Evolutionary conservation across 768 basidiomycete species (phyloP).

Genomic region (Arthromyces matolae): DNA sequence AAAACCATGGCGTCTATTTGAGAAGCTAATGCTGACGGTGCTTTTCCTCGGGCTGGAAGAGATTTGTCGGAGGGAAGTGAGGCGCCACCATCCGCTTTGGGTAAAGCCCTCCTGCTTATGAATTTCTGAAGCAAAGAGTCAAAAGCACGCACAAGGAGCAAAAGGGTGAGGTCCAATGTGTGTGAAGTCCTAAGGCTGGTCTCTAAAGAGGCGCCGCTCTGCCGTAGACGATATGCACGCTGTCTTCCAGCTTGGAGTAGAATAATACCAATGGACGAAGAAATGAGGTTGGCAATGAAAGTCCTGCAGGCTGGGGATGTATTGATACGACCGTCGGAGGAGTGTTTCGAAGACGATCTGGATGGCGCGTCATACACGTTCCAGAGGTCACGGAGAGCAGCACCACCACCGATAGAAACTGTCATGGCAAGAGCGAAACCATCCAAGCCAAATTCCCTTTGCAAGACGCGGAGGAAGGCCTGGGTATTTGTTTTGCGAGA

Average conservation of each 20-base stretch:
- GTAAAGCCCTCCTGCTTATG: conserved; percentile 32
- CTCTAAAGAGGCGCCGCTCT: conserved; percentile 1
- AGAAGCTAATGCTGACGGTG: conserved; percentile 31
- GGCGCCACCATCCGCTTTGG: conserved; percentile 8
- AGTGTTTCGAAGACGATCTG: not conserved
- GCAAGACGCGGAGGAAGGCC: conserved; percentile 38
- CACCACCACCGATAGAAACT: conserved; percentile 61
- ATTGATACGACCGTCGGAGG: conserved; percentile 15
- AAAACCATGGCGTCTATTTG: conserved; percentile 68
- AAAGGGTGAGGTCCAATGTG: conserved; percentile 65
- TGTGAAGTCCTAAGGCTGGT: conserved; percentile 35
- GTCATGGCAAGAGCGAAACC: conserved; percentile 73
- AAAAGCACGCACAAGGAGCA: conserved; percentile 66
- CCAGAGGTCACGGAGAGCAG: conserved; percentile 48
- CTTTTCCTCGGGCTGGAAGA: conserved; percentile 24
- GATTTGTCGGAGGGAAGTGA: not conserved
- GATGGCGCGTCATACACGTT: conserved; percentile 2
- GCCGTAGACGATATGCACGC: conserved; percentile 27
- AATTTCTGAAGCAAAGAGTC: conserved; percentile 56
- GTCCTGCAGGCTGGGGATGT: conserved; percentile 44
- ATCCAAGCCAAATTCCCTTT: conserved; percentile 53
- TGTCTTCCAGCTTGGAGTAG: conserved; percentile 52
- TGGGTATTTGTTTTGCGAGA: conserved; percentile 20
- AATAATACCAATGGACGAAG: conserved; percentile 52
- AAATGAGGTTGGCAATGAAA: conserved; percentile 54